Conservation (phyloP, 2,329 filamentous ascomycete species). For the Periglandula ipomoeae region DNA sequence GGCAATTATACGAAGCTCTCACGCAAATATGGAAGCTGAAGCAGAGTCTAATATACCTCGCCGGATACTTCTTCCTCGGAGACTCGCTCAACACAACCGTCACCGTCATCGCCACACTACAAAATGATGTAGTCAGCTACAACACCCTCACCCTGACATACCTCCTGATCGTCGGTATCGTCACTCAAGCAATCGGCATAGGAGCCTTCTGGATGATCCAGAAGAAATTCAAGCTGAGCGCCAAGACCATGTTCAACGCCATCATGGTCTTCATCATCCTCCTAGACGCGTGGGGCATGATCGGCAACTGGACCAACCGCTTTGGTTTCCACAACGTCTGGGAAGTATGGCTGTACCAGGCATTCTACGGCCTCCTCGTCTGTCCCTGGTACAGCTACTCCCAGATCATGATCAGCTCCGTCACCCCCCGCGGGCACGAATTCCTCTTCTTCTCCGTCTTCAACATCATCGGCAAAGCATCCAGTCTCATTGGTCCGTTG, state of each 20-base stretch:
- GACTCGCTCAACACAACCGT: slow-evolving; percentile 63
- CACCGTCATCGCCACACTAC: slow-evolving; percentile 56
- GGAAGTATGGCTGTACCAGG: slow-evolving; percentile 37
- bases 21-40: slow-evolving; percentile 54
- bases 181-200: slow-evolving; percentile 53
- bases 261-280: slow-evolving; percentile 53
- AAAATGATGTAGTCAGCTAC: slow-evolving; percentile 56
- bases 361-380: slow-evolving; percentile 56
- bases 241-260: slow-evolving; percentile 61
- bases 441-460: slow-evolving; percentile 64
- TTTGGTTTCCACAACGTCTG: slow-evolving; percentile 37
- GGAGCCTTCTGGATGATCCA: slow-evolving; percentile 54
- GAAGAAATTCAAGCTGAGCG: slow-evolving; percentile 46
- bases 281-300: slow-evolving; percentile 41
- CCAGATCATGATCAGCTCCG: slow-evolving; percentile 62
- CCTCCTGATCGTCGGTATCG: slow-evolving; percentile 56
- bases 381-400: slow-evolving; percentile 64
- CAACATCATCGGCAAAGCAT: slow-evolving; percentile 60
- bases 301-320: slow-evolving; percentile 34
- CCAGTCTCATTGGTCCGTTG: slow-evolving; percentile 57
- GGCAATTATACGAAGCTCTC: slow-evolving; percentile 50
- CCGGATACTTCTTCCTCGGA: slow-evolving; percentile 60
- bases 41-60: slow-evolving; percentile 56
- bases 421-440: slow-evolving; percentile 58
- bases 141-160: slow-evolving; percentile 57